Evolutionary conservation across 805 yeast genomes (phyloP).

Genomic region (Monosporozyma aquatica): DNA sequence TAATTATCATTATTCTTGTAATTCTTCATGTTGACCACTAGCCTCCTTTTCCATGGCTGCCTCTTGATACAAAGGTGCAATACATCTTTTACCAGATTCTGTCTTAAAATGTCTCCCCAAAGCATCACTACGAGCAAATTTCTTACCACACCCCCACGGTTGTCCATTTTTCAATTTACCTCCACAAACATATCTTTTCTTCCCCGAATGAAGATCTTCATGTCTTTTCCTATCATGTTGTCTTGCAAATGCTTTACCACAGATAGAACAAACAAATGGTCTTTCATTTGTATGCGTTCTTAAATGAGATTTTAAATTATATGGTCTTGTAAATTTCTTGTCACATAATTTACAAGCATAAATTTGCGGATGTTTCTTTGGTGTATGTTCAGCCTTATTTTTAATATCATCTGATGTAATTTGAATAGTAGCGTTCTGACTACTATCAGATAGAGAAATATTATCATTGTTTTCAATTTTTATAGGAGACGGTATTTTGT

Average conservation of each 20-base stretch:
- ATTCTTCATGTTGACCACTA: not conserved
- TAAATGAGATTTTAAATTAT: conserved; percentile 82
- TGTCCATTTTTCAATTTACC: conserved; percentile 51
- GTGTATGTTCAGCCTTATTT: conserved; percentile 2
- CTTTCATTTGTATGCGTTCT: conserved; percentile 84
- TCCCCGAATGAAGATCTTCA: conserved; percentile 67
- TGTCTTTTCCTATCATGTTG: conserved; percentile 72
- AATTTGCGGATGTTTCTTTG: conserved; percentile 21
- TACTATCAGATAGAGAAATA: not conserved
- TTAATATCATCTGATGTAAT: conserved; percentile 10
- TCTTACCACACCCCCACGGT: conserved; percentile 74
- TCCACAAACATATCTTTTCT: conserved; percentile 62
- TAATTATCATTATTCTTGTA: no score
- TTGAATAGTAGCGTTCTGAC: not conserved
- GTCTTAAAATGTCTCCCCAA: conserved; percentile 71
- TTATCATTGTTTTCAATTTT: not conserved
- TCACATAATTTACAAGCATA: conserved; percentile 73
- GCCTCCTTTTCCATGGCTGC: conserved; percentile 19
- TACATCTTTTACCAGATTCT: conserved; percentile 67
- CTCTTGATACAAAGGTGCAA: conserved; percentile 58
- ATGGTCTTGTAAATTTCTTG: conserved; percentile 83
- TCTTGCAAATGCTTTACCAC: conserved; percentile 77
- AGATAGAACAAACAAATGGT: conserved; percentile 61
- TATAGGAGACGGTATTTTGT: not conserved
- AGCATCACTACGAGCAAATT: conserved; percentile 75